phyloP scores from a whole-genome alignment of 305 asterid genomes.

The Withania somnifera region DNA sequence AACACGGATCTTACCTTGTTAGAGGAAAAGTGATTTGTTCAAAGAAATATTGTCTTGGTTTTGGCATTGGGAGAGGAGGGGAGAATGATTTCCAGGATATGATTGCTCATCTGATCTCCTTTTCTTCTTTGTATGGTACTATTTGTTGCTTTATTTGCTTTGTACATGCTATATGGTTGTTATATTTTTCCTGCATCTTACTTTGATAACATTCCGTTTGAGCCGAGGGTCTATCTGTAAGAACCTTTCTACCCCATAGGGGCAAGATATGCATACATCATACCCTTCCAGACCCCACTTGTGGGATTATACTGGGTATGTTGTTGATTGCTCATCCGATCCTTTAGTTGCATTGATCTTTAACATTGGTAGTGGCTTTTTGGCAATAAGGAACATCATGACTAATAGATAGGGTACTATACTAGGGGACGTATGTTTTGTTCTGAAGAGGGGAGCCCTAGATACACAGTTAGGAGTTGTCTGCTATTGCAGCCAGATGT shows the following conservation, averaged over 20 bases:
- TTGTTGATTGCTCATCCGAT: too few species aligned
- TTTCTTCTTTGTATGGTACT: too few species aligned
- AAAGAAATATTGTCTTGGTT: not conserved
- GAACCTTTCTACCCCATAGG: too few species aligned
- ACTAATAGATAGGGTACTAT: not conserved
- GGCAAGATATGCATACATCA: too few species aligned
- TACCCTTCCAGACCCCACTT: too few species aligned
- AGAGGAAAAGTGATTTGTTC: not conserved
- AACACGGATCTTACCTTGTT: not conserved
- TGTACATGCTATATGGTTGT: too few species aligned
- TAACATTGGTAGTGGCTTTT: not conserved
- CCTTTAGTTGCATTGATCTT: not conserved
- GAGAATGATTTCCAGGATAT: not conserved
- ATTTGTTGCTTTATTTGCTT: too few species aligned
- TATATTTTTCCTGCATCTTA: too few species aligned
- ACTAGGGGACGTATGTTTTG: not conserved
- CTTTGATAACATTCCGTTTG: too few species aligned
- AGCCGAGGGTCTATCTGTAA: too few species aligned
- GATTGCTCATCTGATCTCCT: not conserved
- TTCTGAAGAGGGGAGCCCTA: not conserved
- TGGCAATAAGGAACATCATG: not conserved
- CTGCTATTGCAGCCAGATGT: not conserved
- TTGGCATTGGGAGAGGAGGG: not conserved
- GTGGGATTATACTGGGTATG: too few species aligned
- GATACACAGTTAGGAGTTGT: not conserved